Evolutionary conservation across 176 grass and related monocot species (phyloP).

Genomic region (Ensete glaucum): DNA sequence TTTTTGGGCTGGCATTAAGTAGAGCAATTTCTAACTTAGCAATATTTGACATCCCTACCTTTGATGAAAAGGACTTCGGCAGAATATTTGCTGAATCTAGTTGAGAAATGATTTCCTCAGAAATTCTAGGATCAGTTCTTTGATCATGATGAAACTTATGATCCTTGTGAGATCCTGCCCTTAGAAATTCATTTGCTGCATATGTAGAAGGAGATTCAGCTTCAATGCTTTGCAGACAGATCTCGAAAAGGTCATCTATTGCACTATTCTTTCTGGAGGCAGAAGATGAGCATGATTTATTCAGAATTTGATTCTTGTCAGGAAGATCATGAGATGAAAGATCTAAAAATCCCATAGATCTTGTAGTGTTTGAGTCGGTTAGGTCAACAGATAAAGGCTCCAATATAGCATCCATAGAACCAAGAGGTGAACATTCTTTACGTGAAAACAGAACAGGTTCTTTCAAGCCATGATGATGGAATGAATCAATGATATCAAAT

Average conservation of each 20-base stretch:
- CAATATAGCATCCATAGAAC: background rate
- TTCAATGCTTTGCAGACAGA: slow-evolving; percentile 35
- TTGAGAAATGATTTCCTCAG: slow-evolving; percentile 15
- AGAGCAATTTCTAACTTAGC: slow-evolving; percentile 23
- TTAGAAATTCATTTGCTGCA: slow-evolving; percentile 24
- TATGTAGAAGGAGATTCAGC: slow-evolving; percentile 13
- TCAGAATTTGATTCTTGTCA: slow-evolving; percentile 23
- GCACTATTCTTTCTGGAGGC: slow-evolving; percentile 34
- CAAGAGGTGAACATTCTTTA: slow-evolving; percentile 17
- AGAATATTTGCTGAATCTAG: slow-evolving; percentile 33
- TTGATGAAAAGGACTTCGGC: slow-evolving; percentile 55
- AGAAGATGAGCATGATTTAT: slow-evolving; percentile 47
- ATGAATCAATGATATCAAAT: slow-evolving; percentile 35
- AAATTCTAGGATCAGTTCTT: slow-evolving; percentile 12
- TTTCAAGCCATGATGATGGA: slow-evolving; percentile 45
- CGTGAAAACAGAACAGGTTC: slow-evolving; percentile 14
- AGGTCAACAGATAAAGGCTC: slow-evolving; percentile 21
- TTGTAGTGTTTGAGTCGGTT: slow-evolving; percentile 18
- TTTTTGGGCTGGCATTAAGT: slow-evolving; percentile 23
- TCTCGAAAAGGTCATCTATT: slow-evolving; percentile 32
- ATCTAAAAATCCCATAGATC: slow-evolving; percentile 43
- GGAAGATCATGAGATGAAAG: slow-evolving; percentile 42
- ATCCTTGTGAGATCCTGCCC: slow-evolving; percentile 10
- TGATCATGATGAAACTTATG: slow-evolving; percentile 18
- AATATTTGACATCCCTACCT: slow-evolving; percentile 36